A percentile compares a stretch with the other conserved stretches of the same genome.
phyloP scores from a whole-genome alignment of 345 rosid species.

The Dimocarpus longan region DNA sequence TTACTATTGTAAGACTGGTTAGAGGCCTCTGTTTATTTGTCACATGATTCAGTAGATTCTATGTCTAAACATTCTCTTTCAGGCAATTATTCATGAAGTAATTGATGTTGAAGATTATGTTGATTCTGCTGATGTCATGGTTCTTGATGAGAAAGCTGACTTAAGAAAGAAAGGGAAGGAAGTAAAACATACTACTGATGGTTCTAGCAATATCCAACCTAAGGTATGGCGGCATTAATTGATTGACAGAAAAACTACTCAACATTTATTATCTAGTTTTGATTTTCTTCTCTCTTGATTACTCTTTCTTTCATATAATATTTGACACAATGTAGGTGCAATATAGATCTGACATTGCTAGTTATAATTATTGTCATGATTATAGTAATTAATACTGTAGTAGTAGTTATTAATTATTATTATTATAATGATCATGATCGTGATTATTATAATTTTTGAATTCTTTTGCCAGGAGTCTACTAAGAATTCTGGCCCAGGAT shows the following conservation, averaged over 20 bases:
- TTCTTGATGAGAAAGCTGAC: slow-evolving; percentile 41
- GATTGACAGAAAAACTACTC: neutral
- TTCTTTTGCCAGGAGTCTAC: slow-evolving; percentile 18
- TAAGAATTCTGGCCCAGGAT: slow-evolving; percentile 32
- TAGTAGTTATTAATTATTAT: too few relatives aligned
- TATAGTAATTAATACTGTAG: neutral
- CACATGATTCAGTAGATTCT: neutral
- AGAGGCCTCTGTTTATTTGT: neutral
- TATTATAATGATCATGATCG: too few relatives aligned
- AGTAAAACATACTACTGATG: slow-evolving; percentile 31
- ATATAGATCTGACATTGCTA: neutral
- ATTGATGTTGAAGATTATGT: slow-evolving; percentile 66
- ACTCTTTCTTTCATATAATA: neutral
- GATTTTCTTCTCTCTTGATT: slow-evolving; percentile 1
- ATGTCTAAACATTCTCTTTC: slow-evolving; percentile 19
- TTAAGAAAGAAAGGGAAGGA: slow-evolving; percentile 66
- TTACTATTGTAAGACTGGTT: neutral
- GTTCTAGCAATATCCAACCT: slow-evolving; percentile 22
- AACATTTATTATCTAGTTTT: slow-evolving; percentile 2
- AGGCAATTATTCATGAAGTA: slow-evolving; percentile 51
- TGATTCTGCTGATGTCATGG: slow-evolving; percentile 40
- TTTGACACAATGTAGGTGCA: neutral
- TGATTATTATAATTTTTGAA: neutral
- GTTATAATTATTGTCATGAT: neutral
- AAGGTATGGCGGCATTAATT: slow-evolving; percentile 28